These are phyloP conservation scores for Globisporangium nunn DNA, from an alignment of 352 stramenopile species.

Conservation along the genomic window DNA sequence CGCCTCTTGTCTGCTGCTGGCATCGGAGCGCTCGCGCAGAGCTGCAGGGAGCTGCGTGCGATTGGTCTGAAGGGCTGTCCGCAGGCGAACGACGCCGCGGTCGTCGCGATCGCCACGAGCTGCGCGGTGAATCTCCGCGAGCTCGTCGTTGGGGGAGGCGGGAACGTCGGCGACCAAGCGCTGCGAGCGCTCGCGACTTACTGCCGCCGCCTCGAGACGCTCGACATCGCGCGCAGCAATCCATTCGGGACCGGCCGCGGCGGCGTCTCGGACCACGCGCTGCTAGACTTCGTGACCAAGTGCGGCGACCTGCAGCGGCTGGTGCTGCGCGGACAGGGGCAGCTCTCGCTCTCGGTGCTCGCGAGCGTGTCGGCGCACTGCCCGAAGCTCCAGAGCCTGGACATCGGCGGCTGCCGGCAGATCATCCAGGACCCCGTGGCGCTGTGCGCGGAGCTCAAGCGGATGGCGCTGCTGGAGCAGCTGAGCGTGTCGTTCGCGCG, in stretches of 20 bases:
- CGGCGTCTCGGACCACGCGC: conserved; percentile 35
- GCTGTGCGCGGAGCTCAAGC: conserved; percentile 31
- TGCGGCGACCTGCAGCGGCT: conserved; percentile 36
- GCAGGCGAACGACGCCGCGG: conserved; percentile 35
- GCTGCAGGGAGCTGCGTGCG: conserved; percentile 21
- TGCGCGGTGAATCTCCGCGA: conserved; percentile 26
- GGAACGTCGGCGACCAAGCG: conserved; percentile 34
- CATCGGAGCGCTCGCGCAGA: conserved; percentile 22
- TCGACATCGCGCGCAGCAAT: conserved; percentile 62
- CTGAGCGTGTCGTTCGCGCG: conserved; percentile 55
- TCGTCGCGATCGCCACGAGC: conserved; percentile 23
- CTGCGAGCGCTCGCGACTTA: conserved; percentile 32
- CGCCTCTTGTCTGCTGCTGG: conserved; percentile 35
- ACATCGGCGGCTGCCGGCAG: conserved; percentile 50
- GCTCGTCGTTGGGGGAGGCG: conserved; percentile 39
- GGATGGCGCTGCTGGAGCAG: conserved; percentile 36
- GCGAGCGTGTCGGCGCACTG: conserved; percentile 29
- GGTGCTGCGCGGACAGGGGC: conserved; percentile 44
- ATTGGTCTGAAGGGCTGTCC: conserved; percentile 53
- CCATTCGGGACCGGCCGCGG: conserved; percentile 49
- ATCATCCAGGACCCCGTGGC: conserved; percentile 47
- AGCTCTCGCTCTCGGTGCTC: conserved; percentile 32
- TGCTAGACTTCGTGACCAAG: conserved; percentile 35
- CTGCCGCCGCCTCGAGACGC: conserved; percentile 26
- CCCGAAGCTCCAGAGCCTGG: conserved; percentile 33